Conservation (phyloP, 306 rosid genomes). For the Pterocarpus macrocarpus region DNA sequence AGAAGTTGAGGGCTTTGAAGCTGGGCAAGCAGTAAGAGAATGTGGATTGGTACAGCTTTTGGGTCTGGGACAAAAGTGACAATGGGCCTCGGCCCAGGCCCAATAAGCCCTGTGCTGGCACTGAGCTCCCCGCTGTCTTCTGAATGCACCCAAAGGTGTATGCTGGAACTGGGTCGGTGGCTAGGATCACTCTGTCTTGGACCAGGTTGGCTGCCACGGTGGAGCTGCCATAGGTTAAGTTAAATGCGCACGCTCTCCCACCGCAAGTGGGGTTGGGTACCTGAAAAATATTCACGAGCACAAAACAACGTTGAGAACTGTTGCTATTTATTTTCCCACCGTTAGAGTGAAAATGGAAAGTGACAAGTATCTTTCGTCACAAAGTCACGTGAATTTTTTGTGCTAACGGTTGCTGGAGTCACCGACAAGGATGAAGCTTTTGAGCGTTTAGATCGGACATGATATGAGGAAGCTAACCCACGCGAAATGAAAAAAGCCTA, state of each 20-base stretch:
- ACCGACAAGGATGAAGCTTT: not conserved
- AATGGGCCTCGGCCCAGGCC: conserved; percentile 96
- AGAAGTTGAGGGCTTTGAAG: conserved; percentile 73
- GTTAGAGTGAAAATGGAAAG: not conserved
- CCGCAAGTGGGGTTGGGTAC: conserved; percentile 85
- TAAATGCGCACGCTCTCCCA: conserved; percentile 76
- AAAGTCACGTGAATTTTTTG: conserved; percentile 48
- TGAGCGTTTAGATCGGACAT: not conserved
- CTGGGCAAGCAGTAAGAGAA: conserved; percentile 96
- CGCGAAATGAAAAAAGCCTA: not conserved
- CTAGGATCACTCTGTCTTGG: conserved; percentile 77
- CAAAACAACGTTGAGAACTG: not conserved
- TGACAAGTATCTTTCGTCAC: not conserved
- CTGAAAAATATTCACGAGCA: conserved; percentile 61
- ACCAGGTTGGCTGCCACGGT: conserved; percentile 70
- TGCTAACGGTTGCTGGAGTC: not conserved
- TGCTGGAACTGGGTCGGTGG: conserved; percentile 67
- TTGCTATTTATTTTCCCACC: not conserved
- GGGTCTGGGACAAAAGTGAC: conserved; percentile 78
- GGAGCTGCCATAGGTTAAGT: conserved; percentile 85
- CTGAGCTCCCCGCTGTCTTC: conserved; percentile 69
- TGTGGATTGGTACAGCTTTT: conserved; percentile 78
- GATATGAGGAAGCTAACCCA: not conserved
- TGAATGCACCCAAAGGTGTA: conserved; percentile 89
- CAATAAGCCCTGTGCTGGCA: conserved; percentile 83